Evolutionary conservation across 73 alveolate species (phyloP).

Genomic region (Paramecium primaurelia): DNA sequence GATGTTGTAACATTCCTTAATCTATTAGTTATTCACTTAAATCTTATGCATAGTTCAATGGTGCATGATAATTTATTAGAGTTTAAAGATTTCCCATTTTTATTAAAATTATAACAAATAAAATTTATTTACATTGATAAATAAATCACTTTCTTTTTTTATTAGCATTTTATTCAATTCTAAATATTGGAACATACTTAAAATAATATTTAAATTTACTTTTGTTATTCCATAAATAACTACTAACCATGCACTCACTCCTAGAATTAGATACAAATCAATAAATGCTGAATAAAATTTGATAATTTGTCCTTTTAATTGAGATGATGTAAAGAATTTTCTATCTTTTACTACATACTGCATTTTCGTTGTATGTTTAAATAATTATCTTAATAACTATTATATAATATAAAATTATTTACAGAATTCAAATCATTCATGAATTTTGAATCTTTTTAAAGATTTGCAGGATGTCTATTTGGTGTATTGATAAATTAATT

Average conservation of each 20-base stretch:
- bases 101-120: not conserved
- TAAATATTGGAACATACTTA: constrained; percentile 31
- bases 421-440: not conserved
- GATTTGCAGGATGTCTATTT: constrained; percentile 6
- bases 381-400: constrained; percentile 8
- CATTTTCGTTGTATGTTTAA: constrained; percentile 4
- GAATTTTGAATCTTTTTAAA: constrained; percentile 24
- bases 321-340: constrained; percentile 17
- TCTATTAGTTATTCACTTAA: not conserved
- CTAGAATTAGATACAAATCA: not conserved
- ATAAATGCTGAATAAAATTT: constrained; percentile 24
- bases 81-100: not conserved
- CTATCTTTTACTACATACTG: not conserved
- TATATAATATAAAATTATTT: not conserved
- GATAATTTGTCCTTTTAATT: constrained; percentile 12
- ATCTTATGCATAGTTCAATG: not conserved
- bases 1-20: not conserved
- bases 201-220: not conserved
- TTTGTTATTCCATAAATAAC: not conserved
- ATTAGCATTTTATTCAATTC: not conserved
- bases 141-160: not conserved
- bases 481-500: not conserved
- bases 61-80: not conserved
- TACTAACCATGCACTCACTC: not conserved
- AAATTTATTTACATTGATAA: constrained; percentile 21